phyloP scores from a whole-genome alignment of 495 filamentous ascomycete species.

The Ascodesmis nigricans region DNA sequence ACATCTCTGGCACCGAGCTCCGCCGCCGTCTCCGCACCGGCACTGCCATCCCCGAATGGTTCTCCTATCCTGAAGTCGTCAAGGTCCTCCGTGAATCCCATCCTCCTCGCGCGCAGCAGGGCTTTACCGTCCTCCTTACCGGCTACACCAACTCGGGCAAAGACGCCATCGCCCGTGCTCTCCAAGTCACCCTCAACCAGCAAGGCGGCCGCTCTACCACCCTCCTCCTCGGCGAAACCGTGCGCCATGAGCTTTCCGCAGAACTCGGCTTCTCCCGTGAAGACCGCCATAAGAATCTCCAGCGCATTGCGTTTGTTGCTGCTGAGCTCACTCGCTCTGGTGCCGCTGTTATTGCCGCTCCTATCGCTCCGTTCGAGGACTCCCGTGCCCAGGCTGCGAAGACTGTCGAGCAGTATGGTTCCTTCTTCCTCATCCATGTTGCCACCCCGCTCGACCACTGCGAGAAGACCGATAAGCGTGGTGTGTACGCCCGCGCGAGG shows the following conservation, averaged over 20 bases:
- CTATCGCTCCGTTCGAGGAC: constrained; percentile 83
- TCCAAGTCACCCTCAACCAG: constrained; percentile 96
- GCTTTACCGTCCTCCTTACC: constrained; percentile 95
- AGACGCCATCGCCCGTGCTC: constrained; percentile 80
- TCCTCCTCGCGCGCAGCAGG: constrained; percentile 68
- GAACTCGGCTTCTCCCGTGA: constrained; percentile 88
- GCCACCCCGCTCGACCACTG: constrained; percentile 76
- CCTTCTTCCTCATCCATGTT: constrained; percentile 88
- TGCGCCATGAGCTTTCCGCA: constrained; percentile 75
- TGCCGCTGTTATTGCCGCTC: constrained; percentile 85
- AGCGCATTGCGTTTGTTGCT: constrained; percentile 88
- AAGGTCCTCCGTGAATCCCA: constrained; percentile 85
- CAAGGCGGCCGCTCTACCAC: constrained; percentile 89
- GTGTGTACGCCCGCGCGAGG: constrained; percentile 69
- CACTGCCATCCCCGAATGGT: constrained; percentile 93
- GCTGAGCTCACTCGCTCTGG: constrained; percentile 81
- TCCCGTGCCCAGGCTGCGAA: constrained; percentile 56
- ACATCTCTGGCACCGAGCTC: constrained; percentile 93
- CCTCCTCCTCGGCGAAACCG: constrained; percentile 81
- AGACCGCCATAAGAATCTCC: constrained; percentile 89
- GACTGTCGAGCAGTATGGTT: constrained; percentile 64
- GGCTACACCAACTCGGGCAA: constrained; percentile 94
- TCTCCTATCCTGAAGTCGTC: constrained; percentile 98
- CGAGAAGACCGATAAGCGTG: constrained; percentile 86
- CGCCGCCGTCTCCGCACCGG: constrained; percentile 72